Conservation (phyloP, 129 eudicot species). For the Apium graveolens region DNA sequence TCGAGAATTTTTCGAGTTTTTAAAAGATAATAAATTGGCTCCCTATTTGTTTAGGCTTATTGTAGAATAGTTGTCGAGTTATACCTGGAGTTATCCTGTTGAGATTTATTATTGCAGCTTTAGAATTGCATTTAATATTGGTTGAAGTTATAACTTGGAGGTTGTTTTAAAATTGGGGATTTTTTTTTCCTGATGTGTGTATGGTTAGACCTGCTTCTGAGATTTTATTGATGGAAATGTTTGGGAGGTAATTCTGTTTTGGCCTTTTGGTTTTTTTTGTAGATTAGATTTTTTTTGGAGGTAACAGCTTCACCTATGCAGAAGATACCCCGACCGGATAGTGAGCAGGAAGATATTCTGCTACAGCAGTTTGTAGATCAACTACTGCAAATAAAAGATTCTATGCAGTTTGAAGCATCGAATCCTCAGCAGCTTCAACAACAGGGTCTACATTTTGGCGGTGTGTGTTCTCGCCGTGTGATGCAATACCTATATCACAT, state of each 20-base stretch:
- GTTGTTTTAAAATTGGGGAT: not conserved
- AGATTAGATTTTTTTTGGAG: no score
- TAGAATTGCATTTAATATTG: not conserved
- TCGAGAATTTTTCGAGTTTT: not conserved
- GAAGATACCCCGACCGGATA: conserved; percentile 86
- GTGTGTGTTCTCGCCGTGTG: conserved; percentile 83
- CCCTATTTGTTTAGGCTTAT: not conserved
- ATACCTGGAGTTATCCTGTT: not conserved
- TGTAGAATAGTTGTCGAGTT: not conserved
- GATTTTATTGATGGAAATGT: not conserved
- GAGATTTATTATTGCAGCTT: not conserved
- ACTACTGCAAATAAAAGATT: conserved; percentile 65
- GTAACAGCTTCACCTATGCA: no score
- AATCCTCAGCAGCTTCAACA: conserved; percentile 88
- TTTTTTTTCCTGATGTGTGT: not conserved
- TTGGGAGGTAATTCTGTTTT: not conserved
- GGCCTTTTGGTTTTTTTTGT: not conserved
- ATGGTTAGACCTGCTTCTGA: not conserved
- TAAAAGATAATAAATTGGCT: not conserved
- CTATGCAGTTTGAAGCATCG: conserved; percentile 61
- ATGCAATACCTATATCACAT: conserved; percentile 95
- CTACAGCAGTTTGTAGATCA: conserved; percentile 86
- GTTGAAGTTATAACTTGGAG: not conserved
- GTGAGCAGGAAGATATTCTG: conserved; percentile 72
- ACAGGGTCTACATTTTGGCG: conserved; percentile 75